These are phyloP conservation scores for Globisporangium irregulare DNA, from an alignment of 352 stramenopile genomes.

Conservation along the genomic window DNA sequence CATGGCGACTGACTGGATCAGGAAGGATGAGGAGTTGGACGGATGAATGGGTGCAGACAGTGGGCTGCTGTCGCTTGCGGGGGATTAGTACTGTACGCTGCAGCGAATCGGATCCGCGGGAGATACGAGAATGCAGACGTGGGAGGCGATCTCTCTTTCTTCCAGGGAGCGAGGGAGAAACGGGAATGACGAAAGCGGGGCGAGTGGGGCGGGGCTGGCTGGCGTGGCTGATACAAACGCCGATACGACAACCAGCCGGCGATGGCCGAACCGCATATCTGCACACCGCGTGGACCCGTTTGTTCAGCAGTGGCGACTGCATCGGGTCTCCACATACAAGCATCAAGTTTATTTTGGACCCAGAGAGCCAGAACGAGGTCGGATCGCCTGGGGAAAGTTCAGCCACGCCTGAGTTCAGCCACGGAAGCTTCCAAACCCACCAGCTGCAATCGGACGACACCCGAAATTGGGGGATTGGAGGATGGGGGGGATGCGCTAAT, in stretches of 20 bases:
- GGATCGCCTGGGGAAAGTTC: conserved; percentile 1
- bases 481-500: not conserved
- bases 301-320: not conserved
- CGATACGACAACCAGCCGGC: not conserved
- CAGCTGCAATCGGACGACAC: not conserved
- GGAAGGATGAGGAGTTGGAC: not conserved
- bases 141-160: not conserved
- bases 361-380: conserved; percentile 1
- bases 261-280: not conserved
- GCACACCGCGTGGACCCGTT: not conserved
- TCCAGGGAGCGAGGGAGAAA: not conserved
- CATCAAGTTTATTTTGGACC: not conserved
- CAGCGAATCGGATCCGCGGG: not conserved
- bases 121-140: conserved; percentile 18
- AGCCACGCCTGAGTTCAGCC: not conserved
- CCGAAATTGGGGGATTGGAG: not conserved
- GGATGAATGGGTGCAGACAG: not conserved
- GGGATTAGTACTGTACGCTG: conserved; percentile 7
- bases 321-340: not conserved
- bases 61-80: not conserved
- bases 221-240: not conserved
- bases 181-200: conserved; percentile 9
- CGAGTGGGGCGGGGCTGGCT: not conserved
- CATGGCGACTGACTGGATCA: not conserved
- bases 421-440: not conserved